Base-by-base conservation (phyloP, 306 rosid species). In the Benincasa hispida region DNA sequence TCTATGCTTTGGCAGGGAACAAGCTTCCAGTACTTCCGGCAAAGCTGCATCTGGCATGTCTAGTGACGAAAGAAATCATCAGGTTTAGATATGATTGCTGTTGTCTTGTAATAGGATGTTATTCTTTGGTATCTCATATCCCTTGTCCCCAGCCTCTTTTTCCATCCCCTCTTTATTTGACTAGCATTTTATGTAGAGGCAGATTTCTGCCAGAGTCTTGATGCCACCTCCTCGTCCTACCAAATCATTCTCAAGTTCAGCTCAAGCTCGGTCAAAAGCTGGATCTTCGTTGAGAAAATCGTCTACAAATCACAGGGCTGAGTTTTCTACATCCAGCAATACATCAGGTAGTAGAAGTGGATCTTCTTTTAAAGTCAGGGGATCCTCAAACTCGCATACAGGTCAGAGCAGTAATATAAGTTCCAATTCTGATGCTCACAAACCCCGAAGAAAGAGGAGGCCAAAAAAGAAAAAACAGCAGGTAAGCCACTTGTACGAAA, bases 1-100 rank as follows among this genome's bases (percentile, higher is more conserved):
- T 74, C 57, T 79, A 28, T 69, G 81, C 84, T 77, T 45, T 82
- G 84, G 78, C 90, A 94, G 97, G 87, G 99, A 94, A 87, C 99
- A 89, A 78, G 96, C 95, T 77, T 94, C 97, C 76, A 94, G 97
- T 84, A 87, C 98, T 67, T 94, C 98, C 84, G 97, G 98, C 76
- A 94, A 94, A 78, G 97, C 95, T n/a, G 83, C 91, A 56, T 94
- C 99, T 61, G 92, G 97, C 79, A 89, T 94, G 97, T 94, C 99
- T 61, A 94, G 99, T 67, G 99, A 94, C 75, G 99, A 94, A 82
- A 89, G 88, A 82, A 92, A 94, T 72, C 97, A 94, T 72, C 97
- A 94, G 96, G 97, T 94, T 48, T 74, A 79, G 54, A 58, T 25
- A 39, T 69, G 72, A 59, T 32, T 60, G 56, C 30, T 82, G 66